These are phyloP conservation scores for Moniliophthora roreri DNA, from an alignment of 1,284 basidiomycete species.

Conservation along the genomic window DNA sequence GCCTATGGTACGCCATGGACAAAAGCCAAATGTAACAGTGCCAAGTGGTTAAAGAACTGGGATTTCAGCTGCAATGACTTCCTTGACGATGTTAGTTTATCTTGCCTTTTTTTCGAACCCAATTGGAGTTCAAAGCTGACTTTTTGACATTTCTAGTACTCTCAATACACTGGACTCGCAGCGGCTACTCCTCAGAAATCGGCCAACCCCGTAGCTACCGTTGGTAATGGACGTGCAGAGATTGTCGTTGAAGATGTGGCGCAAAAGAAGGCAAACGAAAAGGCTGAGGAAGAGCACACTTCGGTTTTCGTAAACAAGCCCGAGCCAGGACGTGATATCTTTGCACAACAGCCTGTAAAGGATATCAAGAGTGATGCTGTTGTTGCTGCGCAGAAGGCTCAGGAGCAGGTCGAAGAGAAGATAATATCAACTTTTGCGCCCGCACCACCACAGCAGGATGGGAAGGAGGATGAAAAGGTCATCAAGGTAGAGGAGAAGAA, in stretches of 20 bases:
- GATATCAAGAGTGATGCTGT: conserved; percentile 40
- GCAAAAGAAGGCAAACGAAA: conserved; percentile 1
- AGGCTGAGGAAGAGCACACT: conserved; percentile 32
- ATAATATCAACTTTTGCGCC: too few species aligned
- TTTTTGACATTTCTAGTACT: conserved; percentile 40
- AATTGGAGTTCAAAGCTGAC: neutral
- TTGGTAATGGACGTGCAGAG: conserved; percentile 3
- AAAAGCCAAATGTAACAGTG: conserved; percentile 68
- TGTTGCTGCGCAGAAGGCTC: conserved; percentile 30
- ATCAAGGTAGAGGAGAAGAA: conserved; percentile 14
- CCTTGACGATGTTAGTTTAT: conserved; percentile 51
- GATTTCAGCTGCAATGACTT: conserved; percentile 89
- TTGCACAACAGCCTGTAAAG: conserved; percentile 42
- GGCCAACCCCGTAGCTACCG: conserved; percentile 39
- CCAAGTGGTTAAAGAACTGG: conserved; percentile 91
- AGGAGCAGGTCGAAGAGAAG: conserved; percentile 35
- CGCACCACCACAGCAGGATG: conserved; percentile 17
- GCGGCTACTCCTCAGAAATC: conserved; percentile 44
- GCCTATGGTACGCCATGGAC: conserved; percentile 92
- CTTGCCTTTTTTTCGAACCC: neutral
- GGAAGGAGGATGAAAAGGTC: conserved; percentile 36
- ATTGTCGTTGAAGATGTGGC: conserved; percentile 12
- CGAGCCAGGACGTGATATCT: conserved; percentile 70
- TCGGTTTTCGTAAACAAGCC: conserved; percentile 47
- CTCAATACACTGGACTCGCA: conserved; percentile 42